These are phyloP conservation scores for Leccinum olivaceopallidum DNA, from an alignment of 768 basidiomycete species.

Conservation along the genomic window DNA sequence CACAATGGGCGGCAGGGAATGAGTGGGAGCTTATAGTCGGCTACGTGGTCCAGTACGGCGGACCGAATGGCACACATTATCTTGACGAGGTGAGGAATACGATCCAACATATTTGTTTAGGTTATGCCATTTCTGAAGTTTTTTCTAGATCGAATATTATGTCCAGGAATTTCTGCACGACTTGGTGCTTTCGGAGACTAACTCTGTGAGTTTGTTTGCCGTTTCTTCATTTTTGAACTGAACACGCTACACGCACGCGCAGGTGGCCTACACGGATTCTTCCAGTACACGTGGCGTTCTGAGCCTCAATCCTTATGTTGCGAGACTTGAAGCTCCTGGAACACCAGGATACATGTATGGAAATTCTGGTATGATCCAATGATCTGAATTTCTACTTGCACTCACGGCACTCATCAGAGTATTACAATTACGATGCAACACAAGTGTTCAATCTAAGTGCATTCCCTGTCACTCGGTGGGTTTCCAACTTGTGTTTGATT, in stretches of 20 bases:
- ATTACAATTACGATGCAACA: slow-evolving; percentile 55
- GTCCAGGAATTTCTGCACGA: too few species aligned
- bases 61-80: too few species aligned
- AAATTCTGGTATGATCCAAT: slow-evolving; percentile 42
- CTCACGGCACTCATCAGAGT: slow-evolving; percentile 36
- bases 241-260: not conserved
- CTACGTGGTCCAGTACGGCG: not conserved
- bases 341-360: slow-evolving; percentile 57
- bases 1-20: slow-evolving; percentile 59
- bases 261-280: slow-evolving; percentile 61
- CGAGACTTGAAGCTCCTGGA: slow-evolving; percentile 46
- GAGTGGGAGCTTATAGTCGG: slow-evolving; percentile 43
- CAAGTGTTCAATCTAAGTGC: slow-evolving; percentile 55
- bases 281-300: slow-evolving; percentile 58
- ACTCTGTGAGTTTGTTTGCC: too few species aligned
- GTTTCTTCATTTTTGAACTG: too few species aligned
- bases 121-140: too few species aligned
- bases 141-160: too few species aligned
- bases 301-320: slow-evolving; percentile 54
- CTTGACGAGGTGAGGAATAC: too few species aligned
- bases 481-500: not conserved
- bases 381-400: slow-evolving; percentile 35
- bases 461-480: slow-evolving; percentile 48
- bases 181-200: too few species aligned
- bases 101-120: too few species aligned